Evolutionary conservation across 2,329 filamentous ascomycete genomes (phyloP).

Genomic region (Monilinia aucupariae): DNA sequence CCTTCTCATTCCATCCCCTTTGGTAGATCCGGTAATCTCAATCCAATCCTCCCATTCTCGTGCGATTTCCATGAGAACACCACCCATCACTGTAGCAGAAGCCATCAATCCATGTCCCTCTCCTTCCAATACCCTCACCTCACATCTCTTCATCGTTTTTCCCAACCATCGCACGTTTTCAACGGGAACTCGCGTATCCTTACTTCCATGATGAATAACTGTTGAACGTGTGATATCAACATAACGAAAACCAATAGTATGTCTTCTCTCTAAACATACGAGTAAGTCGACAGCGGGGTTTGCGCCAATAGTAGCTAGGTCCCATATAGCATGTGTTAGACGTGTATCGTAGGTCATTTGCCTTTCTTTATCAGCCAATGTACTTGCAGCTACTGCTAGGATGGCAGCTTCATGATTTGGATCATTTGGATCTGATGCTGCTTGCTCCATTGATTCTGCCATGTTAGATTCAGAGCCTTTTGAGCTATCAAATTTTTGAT

Average conservation of each 20-base stretch:
- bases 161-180: slow-evolving; percentile 95
- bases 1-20: slow-evolving; percentile 27
- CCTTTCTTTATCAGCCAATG: slow-evolving; percentile 64
- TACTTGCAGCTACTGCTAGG: slow-evolving; percentile 50
- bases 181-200: slow-evolving; percentile 85
- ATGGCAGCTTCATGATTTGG: slow-evolving; percentile 34
- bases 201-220: slow-evolving; percentile 88
- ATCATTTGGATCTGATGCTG: slow-evolving; percentile 29
- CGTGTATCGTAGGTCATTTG: slow-evolving; percentile 74
- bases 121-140: slow-evolving; percentile 82
- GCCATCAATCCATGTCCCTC: slow-evolving; percentile 97
- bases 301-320: slow-evolving; percentile 80
- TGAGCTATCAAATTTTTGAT: slow-evolving; percentile 30
- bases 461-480: slow-evolving; percentile 32
- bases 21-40: slow-evolving; percentile 46
- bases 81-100: slow-evolving; percentile 85
- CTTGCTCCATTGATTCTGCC: slow-evolving; percentile 26
- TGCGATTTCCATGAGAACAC: slow-evolving; percentile 89
- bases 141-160: slow-evolving; percentile 87
- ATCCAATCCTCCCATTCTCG: slow-evolving; percentile 91
- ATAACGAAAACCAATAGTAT: slow-evolving; percentile 92
- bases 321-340: slow-evolving; percentile 91
- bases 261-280: slow-evolving; percentile 83
- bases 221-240: slow-evolving; percentile 90
- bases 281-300: slow-evolving; percentile 92